phyloP scores from a whole-genome alignment of 2,329 filamentous ascomycete genomes.

The Aspergillus tanneri region DNA sequence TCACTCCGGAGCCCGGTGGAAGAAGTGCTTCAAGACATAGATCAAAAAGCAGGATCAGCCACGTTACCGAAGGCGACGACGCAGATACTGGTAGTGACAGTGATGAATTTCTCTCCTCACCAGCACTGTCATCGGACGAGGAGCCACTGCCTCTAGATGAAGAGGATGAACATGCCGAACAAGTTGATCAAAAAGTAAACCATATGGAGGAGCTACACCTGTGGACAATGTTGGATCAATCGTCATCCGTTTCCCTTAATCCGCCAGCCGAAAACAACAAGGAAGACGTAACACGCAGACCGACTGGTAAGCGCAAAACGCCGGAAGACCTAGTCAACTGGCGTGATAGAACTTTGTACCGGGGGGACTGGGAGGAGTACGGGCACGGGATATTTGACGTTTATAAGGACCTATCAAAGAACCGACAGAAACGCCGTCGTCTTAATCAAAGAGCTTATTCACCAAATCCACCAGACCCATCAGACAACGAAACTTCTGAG shows the following conservation, averaged over 20 bases:
- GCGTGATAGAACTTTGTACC: conserved; percentile 48
- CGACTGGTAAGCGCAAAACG: conserved; percentile 32
- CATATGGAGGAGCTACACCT: conserved; percentile 48
- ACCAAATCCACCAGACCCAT: conserved; percentile 4
- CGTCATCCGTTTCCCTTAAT: conserved; percentile 19
- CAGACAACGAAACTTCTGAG: neutral
- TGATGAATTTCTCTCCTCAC: conserved; percentile 6
- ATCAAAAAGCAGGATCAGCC: neutral
- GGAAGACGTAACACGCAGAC: conserved; percentile 17
- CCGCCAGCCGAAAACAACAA: conserved; percentile 23
- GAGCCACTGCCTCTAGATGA: conserved; percentile 25
- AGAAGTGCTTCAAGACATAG: conserved; percentile 8
- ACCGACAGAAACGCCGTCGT: conserved; percentile 34
- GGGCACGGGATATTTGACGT: conserved; percentile 29
- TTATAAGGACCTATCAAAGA: conserved; percentile 30
- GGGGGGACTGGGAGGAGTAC: conserved; percentile 53
- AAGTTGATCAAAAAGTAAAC: conserved; percentile 48
- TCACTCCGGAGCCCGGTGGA: conserved; percentile 12
- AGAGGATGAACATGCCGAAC: conserved; percentile 49
- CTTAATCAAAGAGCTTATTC: conserved; percentile 9
- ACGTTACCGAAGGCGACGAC: conserved; percentile 12
- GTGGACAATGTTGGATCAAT: conserved; percentile 42
- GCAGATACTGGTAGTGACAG: conserved; percentile 12
- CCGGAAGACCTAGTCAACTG: conserved; percentile 46
- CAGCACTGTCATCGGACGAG: conserved; percentile 10